Evolutionary conservation across 345 rosid species (phyloP).

Genomic region (Fremontodendron californicum): DNA sequence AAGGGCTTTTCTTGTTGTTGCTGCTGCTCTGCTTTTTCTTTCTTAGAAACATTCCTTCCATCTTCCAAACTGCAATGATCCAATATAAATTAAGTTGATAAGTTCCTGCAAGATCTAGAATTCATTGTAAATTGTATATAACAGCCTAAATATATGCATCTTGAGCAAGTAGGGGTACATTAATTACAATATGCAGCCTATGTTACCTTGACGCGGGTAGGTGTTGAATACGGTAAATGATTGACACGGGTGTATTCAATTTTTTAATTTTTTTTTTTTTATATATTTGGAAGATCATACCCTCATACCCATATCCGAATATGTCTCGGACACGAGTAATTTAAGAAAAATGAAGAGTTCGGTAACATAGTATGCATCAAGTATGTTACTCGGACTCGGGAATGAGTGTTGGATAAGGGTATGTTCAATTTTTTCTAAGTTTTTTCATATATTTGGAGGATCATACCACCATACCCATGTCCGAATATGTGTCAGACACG

Average conservation of each 20-base stretch:
- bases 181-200: background rate
- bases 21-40: slow-evolving; percentile 17
- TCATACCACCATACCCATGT: background rate
- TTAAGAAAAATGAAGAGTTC: too few relatives aligned
- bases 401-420: background rate
- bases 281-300: too few relatives aligned
- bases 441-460: background rate
- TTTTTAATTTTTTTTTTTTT: too few relatives aligned
- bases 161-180: too few relatives aligned
- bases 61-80: slow-evolving; percentile 35
- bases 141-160: background rate
- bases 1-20: slow-evolving; percentile 12
- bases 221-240: too few relatives aligned
- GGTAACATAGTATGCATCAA: too few relatives aligned
- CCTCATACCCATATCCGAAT: too few relatives aligned
- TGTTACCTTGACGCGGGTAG: too few relatives aligned
- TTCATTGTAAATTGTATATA: background rate
- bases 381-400: background rate
- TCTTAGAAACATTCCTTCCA: slow-evolving; percentile 14
- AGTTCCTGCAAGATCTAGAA: background rate
- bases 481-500: background rate
- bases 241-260: too few relatives aligned
- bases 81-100: slow-evolving; percentile 1
- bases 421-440: background rate
- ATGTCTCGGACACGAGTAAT: too few relatives aligned